Conservation (phyloP, 2,329 filamentous ascomycete species). For the Fusarium sp. region DNA sequence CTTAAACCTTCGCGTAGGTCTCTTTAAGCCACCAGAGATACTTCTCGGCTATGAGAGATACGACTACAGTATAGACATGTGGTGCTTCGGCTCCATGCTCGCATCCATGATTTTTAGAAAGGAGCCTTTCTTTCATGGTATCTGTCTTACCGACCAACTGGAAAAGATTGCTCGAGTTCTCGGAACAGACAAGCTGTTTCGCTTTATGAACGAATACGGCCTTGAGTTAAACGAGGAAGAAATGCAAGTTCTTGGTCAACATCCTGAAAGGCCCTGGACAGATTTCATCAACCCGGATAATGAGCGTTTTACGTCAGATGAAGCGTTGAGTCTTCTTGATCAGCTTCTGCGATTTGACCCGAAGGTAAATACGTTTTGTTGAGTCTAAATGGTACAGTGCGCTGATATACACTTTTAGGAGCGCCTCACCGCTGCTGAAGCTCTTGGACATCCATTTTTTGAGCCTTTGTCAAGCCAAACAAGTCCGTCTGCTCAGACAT, state of each 20-base stretch:
- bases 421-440: neutral
- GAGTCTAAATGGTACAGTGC: fast-evolving
- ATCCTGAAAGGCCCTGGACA: slow-evolving; percentile 95
- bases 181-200: slow-evolving; percentile 93
- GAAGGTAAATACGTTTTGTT: slow-evolving; percentile 69
- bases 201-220: slow-evolving; percentile 97
- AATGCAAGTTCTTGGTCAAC: slow-evolving; percentile 92
- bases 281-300: slow-evolving; percentile 95
- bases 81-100: slow-evolving; percentile 98
- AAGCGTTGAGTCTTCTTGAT: slow-evolving; percentile 96
- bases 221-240: slow-evolving; percentile 97
- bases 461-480: neutral
- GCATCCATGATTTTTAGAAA: slow-evolving; percentile 99
- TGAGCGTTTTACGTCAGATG: slow-evolving; percentile 91
- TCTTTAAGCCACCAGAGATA: slow-evolving; percentile 80
- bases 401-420: neutral
- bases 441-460: neutral
- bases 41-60: slow-evolving; percentile 98
- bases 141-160: slow-evolving; percentile 94
- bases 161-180: slow-evolving; percentile 98
- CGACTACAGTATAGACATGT: slow-evolving; percentile 98
- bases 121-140: slow-evolving; percentile 98
- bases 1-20: neutral
- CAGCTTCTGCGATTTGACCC: slow-evolving; percentile 96
- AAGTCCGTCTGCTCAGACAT: neutral